Evolutionary conservation across 2,329 filamentous ascomycete species (phyloP).

Genomic region (Chlorencoelia australis): DNA sequence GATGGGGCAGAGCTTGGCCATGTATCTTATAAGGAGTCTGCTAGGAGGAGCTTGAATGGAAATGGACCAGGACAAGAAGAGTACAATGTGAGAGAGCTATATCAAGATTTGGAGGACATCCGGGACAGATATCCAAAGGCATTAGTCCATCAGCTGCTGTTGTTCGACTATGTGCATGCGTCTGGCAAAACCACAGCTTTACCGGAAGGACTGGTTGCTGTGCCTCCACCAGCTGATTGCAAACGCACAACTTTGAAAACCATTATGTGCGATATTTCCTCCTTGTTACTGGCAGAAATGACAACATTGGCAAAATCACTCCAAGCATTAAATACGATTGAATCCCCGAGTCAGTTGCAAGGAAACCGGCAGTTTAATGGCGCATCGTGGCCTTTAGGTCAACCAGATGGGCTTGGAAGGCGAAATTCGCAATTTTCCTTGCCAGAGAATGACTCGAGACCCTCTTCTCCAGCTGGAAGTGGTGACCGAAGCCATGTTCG

Average conservation of each 20-base stretch:
- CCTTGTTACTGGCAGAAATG: constrained; percentile 64
- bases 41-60: constrained; percentile 42
- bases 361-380: constrained; percentile 33
- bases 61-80: constrained; percentile 38
- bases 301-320: constrained; percentile 63
- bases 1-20: constrained; percentile 64
- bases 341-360: constrained; percentile 56
- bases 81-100: constrained; percentile 46
- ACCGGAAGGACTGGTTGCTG: constrained; percentile 57
- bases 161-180: constrained; percentile 61
- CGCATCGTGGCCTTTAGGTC: constrained; percentile 32
- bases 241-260: constrained; percentile 74
- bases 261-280: constrained; percentile 69
- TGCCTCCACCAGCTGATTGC: constrained; percentile 59
- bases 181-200: constrained; percentile 41
- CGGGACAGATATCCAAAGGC: constrained; percentile 66
- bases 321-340: constrained; percentile 63
- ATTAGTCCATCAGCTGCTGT: constrained; percentile 65
- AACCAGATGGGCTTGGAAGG: constrained; percentile 33
- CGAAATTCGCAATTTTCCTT: constrained; percentile 47
- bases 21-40: constrained; percentile 44
- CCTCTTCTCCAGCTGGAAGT: constrained; percentile 42
- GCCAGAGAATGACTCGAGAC: constrained; percentile 36
- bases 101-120: constrained; percentile 60
- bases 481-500: constrained; percentile 53